Conservation (phyloP, 805 yeast species). For the Wickerhamomyces rabaulensis region DNA sequence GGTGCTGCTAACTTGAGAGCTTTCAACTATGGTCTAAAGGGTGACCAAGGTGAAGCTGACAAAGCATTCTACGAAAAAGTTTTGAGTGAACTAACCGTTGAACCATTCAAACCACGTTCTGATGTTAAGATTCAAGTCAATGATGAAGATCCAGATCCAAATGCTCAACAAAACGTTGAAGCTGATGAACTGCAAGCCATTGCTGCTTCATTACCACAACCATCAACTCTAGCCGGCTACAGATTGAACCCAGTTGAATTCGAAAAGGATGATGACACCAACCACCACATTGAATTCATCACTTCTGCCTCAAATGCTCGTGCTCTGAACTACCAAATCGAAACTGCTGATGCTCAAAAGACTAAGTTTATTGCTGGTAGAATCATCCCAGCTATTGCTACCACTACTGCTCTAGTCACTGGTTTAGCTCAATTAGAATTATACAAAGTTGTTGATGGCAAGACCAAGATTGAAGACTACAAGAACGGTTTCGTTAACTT, state of each 20-base stretch:
- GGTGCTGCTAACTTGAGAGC: conserved; percentile 93
- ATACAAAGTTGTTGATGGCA: conserved; percentile 79
- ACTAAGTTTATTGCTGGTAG: conserved; percentile 98
- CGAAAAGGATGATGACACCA: conserved; percentile 96
- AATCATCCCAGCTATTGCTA: conserved; percentile 98
- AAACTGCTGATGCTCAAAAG: conserved; percentile 80
- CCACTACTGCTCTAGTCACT: conserved; percentile 96
- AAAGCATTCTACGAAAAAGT: conserved; percentile 47
- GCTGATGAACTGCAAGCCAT: conserved; percentile 61
- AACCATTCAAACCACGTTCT: conserved; percentile 70
- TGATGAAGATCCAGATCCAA: conserved; percentile 87
- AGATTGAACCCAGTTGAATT: conserved; percentile 86
- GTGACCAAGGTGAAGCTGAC: conserved; percentile 50
- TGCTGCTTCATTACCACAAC: conserved; percentile 80
- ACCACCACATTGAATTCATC: conserved; percentile 95
- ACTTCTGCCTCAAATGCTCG: conserved; percentile 95
- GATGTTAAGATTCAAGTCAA: conserved; percentile 77
- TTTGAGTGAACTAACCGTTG: conserved; percentile 42
- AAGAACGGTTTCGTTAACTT: conserved; percentile 90
- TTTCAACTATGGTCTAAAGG: conserved; percentile 82
- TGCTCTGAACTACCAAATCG: conserved; percentile 86
- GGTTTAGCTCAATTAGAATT: conserved; percentile 91
- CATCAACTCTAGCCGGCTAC: conserved; percentile 84
- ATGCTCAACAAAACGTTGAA: conserved; percentile 46
- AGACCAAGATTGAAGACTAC: conserved; percentile 73